A percentile compares a stretch with the other conserved stretches of the same genome.
Conservation (phyloP, 768 basidiomycete genomes). For the Pisolithus tinctorius region DNA sequence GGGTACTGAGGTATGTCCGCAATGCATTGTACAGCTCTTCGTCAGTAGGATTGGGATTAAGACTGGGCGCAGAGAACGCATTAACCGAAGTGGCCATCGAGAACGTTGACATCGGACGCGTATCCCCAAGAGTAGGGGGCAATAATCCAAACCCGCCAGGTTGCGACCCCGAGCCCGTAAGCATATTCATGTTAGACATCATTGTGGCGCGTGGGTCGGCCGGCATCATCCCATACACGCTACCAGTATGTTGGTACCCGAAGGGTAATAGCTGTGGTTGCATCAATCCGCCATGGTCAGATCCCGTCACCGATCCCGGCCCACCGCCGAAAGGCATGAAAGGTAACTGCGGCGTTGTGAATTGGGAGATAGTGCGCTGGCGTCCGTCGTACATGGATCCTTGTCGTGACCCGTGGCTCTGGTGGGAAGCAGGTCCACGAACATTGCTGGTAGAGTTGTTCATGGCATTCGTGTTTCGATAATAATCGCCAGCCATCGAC, state of each 20-base stretch:
- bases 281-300: conserved; percentile 59
- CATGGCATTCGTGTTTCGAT: conserved; percentile 73
- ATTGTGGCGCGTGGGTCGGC: conserved; percentile 56
- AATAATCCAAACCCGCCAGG: conserved; percentile 43
- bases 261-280: conserved; percentile 45
- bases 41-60: conserved; percentile 74
- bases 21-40: conserved; percentile 83
- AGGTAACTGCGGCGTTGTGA: conserved; percentile 56
- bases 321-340: conserved; percentile 64
- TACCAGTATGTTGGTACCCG: conserved; percentile 64
- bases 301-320: conserved; percentile 59
- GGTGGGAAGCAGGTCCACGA: conserved; percentile 35
- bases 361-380: conserved; percentile 39
- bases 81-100: conserved; percentile 85
- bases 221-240: conserved; percentile 67
- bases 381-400: conserved; percentile 37
- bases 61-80: conserved; percentile 73
- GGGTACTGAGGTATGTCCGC: conserved; percentile 79
- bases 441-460: conserved; percentile 58
- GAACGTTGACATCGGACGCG: conserved; percentile 77
- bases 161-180: conserved; percentile 52
- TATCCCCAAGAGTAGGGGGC: conserved; percentile 35
- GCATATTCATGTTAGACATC: conserved; percentile 66
- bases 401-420: conserved; percentile 43
- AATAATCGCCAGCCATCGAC: conserved; percentile 80